Conservation (phyloP, 2,329 filamentous ascomycete species). For the Fusarium irregulare region DNA sequence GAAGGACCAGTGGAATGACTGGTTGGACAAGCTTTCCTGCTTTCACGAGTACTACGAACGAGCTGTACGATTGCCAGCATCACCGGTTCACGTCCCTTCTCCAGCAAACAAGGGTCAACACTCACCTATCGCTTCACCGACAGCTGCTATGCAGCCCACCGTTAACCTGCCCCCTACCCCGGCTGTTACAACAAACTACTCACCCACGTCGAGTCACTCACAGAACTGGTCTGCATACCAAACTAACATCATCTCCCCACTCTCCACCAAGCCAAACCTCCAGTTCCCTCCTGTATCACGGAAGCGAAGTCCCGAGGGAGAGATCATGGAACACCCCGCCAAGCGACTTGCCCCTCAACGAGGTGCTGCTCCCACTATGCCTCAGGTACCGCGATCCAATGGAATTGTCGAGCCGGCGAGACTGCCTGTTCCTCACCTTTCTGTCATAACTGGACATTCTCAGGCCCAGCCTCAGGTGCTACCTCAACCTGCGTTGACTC, state of each 20-base stretch:
- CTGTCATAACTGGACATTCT: constrained; percentile 65
- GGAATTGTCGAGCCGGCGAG: constrained; percentile 53
- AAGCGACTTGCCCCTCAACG: constrained; percentile 58
- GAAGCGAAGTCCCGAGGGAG: constrained; percentile 65
- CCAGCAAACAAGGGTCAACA: constrained; percentile 53
- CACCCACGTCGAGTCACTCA: constrained; percentile 53
- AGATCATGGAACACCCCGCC: constrained; percentile 64
- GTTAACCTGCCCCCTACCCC: constrained; percentile 52
- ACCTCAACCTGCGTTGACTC: constrained; percentile 24
- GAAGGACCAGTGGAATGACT: constrained; percentile 85
- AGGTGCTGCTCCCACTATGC: constrained; percentile 31
- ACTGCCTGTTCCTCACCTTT: constrained; percentile 78
- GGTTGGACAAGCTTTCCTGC: constrained; percentile 84
- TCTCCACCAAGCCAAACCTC: constrained; percentile 60
- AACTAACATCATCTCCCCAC: constrained; percentile 58
- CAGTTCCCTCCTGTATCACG: constrained; percentile 55
- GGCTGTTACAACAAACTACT: constrained; percentile 49
- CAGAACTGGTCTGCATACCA: constrained; percentile 56
- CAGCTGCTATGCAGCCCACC: constrained; percentile 47
- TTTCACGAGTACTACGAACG: constrained; percentile 87
- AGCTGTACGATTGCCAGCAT: constrained; percentile 62
- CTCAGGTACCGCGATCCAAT: constrained; percentile 35
- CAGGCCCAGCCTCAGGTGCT: constrained; percentile 20
- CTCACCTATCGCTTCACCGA: constrained; percentile 65
- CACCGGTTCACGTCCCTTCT: constrained; percentile 57